A percentile compares a stretch with the other conserved stretches of the same genome.
Conservation (phyloP, 768 basidiomycete genomes). For the Lactarius quietus region DNA sequence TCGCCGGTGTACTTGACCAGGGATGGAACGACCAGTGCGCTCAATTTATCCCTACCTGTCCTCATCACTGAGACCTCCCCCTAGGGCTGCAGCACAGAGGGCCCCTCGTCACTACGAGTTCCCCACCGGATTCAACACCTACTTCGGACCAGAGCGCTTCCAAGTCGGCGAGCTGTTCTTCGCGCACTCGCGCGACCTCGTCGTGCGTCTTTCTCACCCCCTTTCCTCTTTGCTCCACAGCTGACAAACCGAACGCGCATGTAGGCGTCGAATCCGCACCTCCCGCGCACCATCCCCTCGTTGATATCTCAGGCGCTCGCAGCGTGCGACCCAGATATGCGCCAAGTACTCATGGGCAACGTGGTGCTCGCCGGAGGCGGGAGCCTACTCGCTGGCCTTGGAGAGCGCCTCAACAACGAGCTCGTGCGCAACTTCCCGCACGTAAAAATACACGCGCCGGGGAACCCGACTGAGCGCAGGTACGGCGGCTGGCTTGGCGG, state of each 20-base stretch:
- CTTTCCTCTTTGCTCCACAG: too few species aligned
- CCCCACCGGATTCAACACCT: slow-evolving; percentile 85
- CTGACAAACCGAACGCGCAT: not conserved
- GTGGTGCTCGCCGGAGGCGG: slow-evolving; percentile 96
- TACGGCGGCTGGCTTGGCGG: slow-evolving; percentile 97
- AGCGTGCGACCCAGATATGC: slow-evolving; percentile 87
- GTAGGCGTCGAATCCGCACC: slow-evolving; percentile 54
- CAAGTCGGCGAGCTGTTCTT: slow-evolving; percentile 88
- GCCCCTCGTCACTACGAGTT: slow-evolving; percentile 83
- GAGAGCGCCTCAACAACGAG: slow-evolving; percentile 78
- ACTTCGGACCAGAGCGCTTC: slow-evolving; percentile 80
- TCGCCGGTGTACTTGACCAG: slow-evolving; percentile 80
- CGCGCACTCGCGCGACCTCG: slow-evolving; percentile 49
- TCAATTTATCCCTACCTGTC: not conserved
- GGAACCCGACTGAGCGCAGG: slow-evolving; percentile 83
- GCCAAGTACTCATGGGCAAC: slow-evolving; percentile 86
- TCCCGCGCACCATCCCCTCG: slow-evolving; percentile 72
- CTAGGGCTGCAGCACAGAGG: slow-evolving; percentile 56
- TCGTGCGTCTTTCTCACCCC: slow-evolving; percentile 26
- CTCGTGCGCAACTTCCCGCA: slow-evolving; percentile 71
- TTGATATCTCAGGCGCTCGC: slow-evolving; percentile 76
- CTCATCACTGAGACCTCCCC: slow-evolving; percentile 1
- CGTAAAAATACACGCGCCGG: slow-evolving; percentile 90
- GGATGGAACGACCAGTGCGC: slow-evolving; percentile 87
- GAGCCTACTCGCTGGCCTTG: slow-evolving; percentile 79